Evolutionary conservation across 352 stramenopile species (phyloP), one percentile per base, ranked within the genome.

Genomic region (Thalassiosira hispida): DNA sequence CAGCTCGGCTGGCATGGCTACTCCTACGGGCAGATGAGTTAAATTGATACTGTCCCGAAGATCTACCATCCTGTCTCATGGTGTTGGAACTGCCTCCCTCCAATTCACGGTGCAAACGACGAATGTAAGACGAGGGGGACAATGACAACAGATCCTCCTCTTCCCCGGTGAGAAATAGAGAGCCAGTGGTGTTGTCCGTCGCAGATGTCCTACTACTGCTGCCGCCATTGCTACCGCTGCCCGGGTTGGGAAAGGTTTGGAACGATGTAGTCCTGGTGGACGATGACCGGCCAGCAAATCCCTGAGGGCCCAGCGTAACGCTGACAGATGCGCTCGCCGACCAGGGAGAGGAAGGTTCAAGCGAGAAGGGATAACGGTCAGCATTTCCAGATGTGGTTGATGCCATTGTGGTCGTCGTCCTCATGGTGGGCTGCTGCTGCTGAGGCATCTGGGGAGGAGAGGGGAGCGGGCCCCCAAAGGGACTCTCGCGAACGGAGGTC

Each of bases 121-220:
- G 69, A 51, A 71, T 65, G 38, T 74, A 74, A 0, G 68, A 35
- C 18, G 56, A 70, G 9, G 68, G 57, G 40, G 68, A 63, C 22
- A 70, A 59, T 35, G 68, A 12, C 2, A 56, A 52, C 29, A 69
- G n/a, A 7, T 65, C 11, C 20, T 63, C 56, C 25, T 68, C 53
- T 47, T 60, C 66, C 20, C 9, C 23, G 29, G 53, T 42, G 2
- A 64, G 29, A 64, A 64, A 18, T 46, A 14, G 53, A 1, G 29
- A n/a, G n/a, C n/a, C n/a, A n/a, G n/a, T n/a, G n/a, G n/a, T n/a
- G n/a, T n/a, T n/a, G n/a, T n/a, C n/a, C n/a, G n/a, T n/a, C 3
- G 3, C 31, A 8, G 31, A 38, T 3, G 31, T 38, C 3, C 31
- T 8, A 38, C 31, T 8, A 38, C 8, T 38, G 31, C 31, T 38